Conservation (phyloP, 805 yeast genomes). For the Citeromyces matritensis region DNA sequence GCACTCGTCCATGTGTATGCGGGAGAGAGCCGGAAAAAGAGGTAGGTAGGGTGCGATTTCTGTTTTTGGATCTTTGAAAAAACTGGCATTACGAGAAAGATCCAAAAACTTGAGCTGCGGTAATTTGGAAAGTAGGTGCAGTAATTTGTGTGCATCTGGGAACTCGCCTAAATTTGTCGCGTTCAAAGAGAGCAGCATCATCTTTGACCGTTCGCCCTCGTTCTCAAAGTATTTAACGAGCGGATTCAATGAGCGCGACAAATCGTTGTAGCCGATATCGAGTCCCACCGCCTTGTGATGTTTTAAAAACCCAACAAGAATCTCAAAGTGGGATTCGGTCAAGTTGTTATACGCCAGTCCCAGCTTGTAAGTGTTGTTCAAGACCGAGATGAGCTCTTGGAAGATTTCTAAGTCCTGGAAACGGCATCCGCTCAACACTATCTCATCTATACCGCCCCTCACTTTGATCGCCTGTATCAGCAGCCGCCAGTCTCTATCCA, state of each 20-base stretch:
- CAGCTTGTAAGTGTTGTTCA: constrained; percentile 41
- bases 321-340: constrained; percentile 37
- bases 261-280: constrained; percentile 75
- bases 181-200: constrained; percentile 45
- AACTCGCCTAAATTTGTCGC: constrained; percentile 42
- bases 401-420: constrained; percentile 40
- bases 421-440: constrained; percentile 67
- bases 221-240: constrained; percentile 17
- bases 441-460: constrained; percentile 67
- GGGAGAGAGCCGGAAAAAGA: constrained; percentile 40
- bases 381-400: constrained; percentile 36
- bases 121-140: constrained; percentile 32
- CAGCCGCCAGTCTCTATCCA: constrained; percentile 73
- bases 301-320: constrained; percentile 44
- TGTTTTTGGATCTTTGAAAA: constrained; percentile 49
- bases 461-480: constrained; percentile 53
- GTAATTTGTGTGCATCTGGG: constrained; percentile 31
- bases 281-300: constrained; percentile 42
- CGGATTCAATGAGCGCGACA: constrained; percentile 22
- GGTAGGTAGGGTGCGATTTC: constrained; percentile 55
- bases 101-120: constrained; percentile 61
- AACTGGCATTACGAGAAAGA: constrained; percentile 48
- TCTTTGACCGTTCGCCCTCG: constrained; percentile 8
- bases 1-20: constrained; percentile 64
- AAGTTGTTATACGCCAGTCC: constrained; percentile 72